Evolutionary conservation across 352 stramenopile genomes (phyloP).

Genomic region (Phytophthora fragariae): DNA sequence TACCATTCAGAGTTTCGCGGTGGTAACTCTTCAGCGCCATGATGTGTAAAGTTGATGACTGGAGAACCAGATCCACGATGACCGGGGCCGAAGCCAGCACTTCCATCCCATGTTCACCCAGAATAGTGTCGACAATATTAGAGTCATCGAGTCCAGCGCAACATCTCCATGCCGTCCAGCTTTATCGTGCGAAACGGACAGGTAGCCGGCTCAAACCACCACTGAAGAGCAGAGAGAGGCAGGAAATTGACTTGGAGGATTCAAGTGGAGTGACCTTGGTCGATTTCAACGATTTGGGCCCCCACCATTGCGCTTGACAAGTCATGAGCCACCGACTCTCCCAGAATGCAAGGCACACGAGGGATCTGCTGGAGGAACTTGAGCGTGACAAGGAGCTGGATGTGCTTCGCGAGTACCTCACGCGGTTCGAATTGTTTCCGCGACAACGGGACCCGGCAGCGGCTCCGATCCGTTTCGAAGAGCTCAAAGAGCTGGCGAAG

Average conservation of each 20-base stretch:
- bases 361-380: slow-evolving; percentile 85
- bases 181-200: slow-evolving; percentile 38
- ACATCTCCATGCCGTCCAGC: neutral
- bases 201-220: neutral
- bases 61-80: neutral
- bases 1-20: slow-evolving; percentile 79
- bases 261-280: slow-evolving; percentile 3
- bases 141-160: slow-evolving; percentile 10
- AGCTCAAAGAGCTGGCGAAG: slow-evolving; percentile 92
- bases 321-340: slow-evolving; percentile 85
- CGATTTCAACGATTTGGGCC: neutral
- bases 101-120: slow-evolving; percentile 24
- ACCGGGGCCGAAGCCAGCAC: neutral
- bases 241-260: neutral
- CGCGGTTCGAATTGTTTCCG: slow-evolving; percentile 82
- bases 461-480: slow-evolving; percentile 89
- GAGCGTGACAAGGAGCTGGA: slow-evolving; percentile 90
- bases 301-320: neutral
- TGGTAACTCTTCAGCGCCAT: slow-evolving; percentile 88
- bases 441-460: slow-evolving; percentile 73
- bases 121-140: slow-evolving; percentile 40
- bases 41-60: slow-evolving; percentile 10
- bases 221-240: neutral
- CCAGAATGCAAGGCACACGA: slow-evolving; percentile 83
- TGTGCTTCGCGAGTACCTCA: slow-evolving; percentile 85